phyloP scores from a whole-genome alignment of 805 yeast species.

The Wickerhamiella cacticola region DNA sequence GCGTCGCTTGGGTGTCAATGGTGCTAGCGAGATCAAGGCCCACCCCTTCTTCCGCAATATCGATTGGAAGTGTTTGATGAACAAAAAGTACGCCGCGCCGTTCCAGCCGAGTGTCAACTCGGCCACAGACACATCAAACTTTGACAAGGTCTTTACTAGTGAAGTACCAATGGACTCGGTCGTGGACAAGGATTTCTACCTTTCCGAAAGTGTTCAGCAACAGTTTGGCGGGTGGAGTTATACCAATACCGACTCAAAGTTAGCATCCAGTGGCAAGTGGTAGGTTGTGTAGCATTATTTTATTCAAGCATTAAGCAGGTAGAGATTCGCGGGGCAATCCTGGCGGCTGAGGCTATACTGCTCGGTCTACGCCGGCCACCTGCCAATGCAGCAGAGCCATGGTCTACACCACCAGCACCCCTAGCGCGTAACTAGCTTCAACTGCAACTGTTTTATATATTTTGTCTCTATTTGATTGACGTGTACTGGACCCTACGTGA shows the following conservation, averaged over 20 bases:
- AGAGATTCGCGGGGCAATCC: too few species aligned
- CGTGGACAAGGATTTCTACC: conserved; percentile 61
- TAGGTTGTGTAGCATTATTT: conserved; percentile 10
- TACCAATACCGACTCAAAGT: conserved; percentile 26
- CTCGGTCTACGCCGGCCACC: too few species aligned
- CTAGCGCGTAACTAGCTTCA: too few species aligned
- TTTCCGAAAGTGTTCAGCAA: conserved; percentile 89
- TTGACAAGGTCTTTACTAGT: conserved; percentile 74
- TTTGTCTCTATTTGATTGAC: too few species aligned
- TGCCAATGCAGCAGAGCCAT: too few species aligned
- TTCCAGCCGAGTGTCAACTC: conserved; percentile 83
- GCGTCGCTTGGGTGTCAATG: conserved; percentile 61
- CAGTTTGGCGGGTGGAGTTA: conserved; percentile 99
- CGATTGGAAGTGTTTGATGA: conserved; percentile 74
- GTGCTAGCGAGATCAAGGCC: conserved; percentile 69
- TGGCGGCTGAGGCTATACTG: too few species aligned
- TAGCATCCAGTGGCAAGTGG: conserved; percentile 28
- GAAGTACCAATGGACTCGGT: conserved; percentile 93
- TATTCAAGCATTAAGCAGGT: too few species aligned
- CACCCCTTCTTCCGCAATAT: conserved; percentile 82
- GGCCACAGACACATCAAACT: conserved; percentile 82
- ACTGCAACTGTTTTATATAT: too few species aligned
- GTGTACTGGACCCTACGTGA: too few species aligned
- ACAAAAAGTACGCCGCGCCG: conserved; percentile 88
- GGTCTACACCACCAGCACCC: too few species aligned